Evolutionary conservation across 345 rosid genomes (phyloP), one percentile per base, ranked within the genome.

Genomic region (Clausena lansium): DNA sequence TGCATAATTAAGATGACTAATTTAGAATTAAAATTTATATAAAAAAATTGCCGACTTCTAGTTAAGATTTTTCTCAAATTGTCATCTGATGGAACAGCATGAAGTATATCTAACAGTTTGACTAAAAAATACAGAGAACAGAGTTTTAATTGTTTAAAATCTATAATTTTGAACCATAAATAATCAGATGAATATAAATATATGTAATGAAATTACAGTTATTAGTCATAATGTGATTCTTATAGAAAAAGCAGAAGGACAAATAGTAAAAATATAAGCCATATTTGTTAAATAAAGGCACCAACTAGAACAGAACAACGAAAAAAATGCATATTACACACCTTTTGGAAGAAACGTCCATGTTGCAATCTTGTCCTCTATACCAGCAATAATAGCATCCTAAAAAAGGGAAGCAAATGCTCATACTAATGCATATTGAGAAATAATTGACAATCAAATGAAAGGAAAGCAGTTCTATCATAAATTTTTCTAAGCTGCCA

Each of bases 331-430:
- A 41, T 33, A 77, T 57, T 27, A 36, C 33, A 60, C 70, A 95
- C 97, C 99, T 92, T 91, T 95, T 74, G 98, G 99, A 69, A 95
- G 99, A 79, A 95, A 95, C 38, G 99, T 89, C 98, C 99, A 95
- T 62, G 97, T 86, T 52, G 96, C 85, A 78, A 95, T 91, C 87
- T 95, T 95, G 62, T 92, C 99, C 81, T 95, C 99, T 76, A 95
- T 89, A 65, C 98, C 97, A 32, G 86, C 86, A 86, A 95, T 86
- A 38, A 95, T 92, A 57, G 96, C 94, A 89, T 95, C 98, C 98
- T 93, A 81, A 61, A 75, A 73, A 73, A 67, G 58, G 71, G 5
- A 5, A 22, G 45, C 2, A 25, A 33, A 20, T 45, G 2, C 17
- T 57, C 9, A 45, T 33, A 58, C 38, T 39, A 38, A 73, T 78